Evolutionary conservation across 345 rosid species (phyloP), one percentile per base, ranked within the genome.

Genomic region (Acer yangbiense): DNA sequence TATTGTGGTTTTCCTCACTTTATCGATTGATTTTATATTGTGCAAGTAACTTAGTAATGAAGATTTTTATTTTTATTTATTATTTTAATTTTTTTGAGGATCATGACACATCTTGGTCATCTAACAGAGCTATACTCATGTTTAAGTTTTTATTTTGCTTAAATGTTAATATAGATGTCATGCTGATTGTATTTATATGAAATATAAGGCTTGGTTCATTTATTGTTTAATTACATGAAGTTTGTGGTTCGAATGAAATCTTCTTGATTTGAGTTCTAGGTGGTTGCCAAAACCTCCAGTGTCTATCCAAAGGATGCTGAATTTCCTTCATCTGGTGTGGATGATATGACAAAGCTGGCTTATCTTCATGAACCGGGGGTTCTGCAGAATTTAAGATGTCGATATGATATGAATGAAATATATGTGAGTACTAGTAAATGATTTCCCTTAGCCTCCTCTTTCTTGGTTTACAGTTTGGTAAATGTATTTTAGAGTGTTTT

Each of bases 281-380:
- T 94, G 75, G 85, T 83, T 77, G 89, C 83, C 65, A 92, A 94
- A 79, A 86, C 71, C 68, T 86, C 90, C 69, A 83, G 79, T 79
- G 85, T 84, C 58, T 85, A 91, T 79, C 93, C 93, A n/a, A 91
- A 89, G 83, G 99, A 96, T 85, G 83, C 97, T 9, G 98, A 94
- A 84, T 90, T 89, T 77, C 99, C 99, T 71, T 87, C 85, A 68
- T 83, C 85, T 50, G 99, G 99, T 2, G 92, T 94, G 81, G 99
- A 96, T 71, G 99, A 96, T 85, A 94, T 96, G 99, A 94, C 97
- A 68, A 96, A 86, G 88, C 90, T 96, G 74, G 91, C 99, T 54
- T 92, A 96, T 89, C 80, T 96, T 75, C 99, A 96, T 76, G 99
- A 94, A 85, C 98, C 99, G 50, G 99, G 99, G 79, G 95, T 96